A percentile compares a stretch with the other conserved stretches of the same genome.
phyloP scores from a whole-genome alignment of 345 rosid species.

The Balakata baccata region DNA sequence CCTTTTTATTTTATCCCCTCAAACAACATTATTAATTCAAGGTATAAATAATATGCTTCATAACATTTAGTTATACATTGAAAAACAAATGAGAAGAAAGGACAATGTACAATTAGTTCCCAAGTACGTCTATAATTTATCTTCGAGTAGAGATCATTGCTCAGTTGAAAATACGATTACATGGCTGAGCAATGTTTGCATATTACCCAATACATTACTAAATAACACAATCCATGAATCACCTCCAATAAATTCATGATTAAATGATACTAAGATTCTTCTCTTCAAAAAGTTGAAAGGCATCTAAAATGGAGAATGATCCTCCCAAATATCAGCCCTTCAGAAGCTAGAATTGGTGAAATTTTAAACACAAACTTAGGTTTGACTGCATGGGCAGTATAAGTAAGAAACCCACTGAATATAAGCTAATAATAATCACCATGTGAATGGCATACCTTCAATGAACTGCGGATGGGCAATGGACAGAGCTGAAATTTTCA shows the following conservation, averaged over 20 bases:
- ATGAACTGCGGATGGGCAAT: constrained; percentile 24
- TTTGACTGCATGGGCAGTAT: neutral
- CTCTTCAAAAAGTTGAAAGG: neutral
- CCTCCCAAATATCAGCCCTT: neutral
- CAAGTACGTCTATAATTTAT: neutral
- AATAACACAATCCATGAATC: neutral
- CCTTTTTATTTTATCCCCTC: too few species aligned
- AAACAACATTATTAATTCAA: too few species aligned
- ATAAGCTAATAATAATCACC: neutral
- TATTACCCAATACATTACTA: neutral
- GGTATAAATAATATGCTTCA: too few species aligned
- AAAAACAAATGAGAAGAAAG: neutral
- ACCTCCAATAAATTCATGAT: too few species aligned
- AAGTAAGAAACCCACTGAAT: neutral
- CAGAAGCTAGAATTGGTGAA: neutral
- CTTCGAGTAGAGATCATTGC: neutral
- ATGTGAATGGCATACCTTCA: constrained; percentile 20
- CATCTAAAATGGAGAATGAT: too few species aligned
- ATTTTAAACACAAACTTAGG: neutral
- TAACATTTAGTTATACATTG: too few species aligned
- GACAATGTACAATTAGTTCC: neutral
- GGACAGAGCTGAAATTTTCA: constrained; percentile 71
- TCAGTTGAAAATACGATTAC: constrained; percentile 6
- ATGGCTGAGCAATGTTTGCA: neutral
- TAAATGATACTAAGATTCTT: neutral